Evolutionary conservation across 2,329 filamentous ascomycete species (phyloP), one percentile per base, ranked within the genome.

Genomic region (Cytospora schulzeri): DNA sequence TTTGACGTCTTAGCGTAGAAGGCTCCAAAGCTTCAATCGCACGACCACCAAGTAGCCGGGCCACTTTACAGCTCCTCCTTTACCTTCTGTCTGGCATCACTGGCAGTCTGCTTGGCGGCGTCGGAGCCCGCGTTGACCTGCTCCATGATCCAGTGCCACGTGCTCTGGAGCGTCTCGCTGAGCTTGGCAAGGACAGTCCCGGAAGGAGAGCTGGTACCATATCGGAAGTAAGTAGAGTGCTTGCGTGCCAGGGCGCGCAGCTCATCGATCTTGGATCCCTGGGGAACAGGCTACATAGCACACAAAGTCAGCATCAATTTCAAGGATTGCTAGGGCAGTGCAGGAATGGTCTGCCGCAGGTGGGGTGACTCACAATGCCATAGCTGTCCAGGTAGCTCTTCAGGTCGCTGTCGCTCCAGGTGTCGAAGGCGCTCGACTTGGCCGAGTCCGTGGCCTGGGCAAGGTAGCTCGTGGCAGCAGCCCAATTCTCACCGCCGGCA

Each of bases 371-470:
- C 61, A 84, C 82, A 50, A 94, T 79, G 45, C 91, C 91, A 68
- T 92, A 94, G 67, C 87, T 90, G 73, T 94, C 91, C 8, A 94
- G 84, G 72, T 93, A 94, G 1, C 85, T 79, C 81, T 94, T 93
- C 67, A 95, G 80, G 29, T 94, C 90, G 54, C 83, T 84, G 71
- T 87, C 83, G 63, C 83, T 90, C 91, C 91, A 94, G 0, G 85
- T 85, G 60, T 92, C 87, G 68, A 94, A 94, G 1, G 85, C 80
- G 28, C 77, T 81, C 56, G 86, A 80, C 79, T 91, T 92, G 56
- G 82, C 89, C 12, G 84, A 73, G 63, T 84, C 83, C 5, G 91
- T 91, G 31, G 87, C 86, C 65, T 86, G 79, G 12, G 88, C 79
- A 3, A 93, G 80, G 71, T 91, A 91, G 62, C 85, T 90, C 11